Evolutionary conservation across 2,329 filamentous ascomycete species (phyloP), one percentile per base, ranked within the genome.

Genomic region (Sporothrix inflata): DNA sequence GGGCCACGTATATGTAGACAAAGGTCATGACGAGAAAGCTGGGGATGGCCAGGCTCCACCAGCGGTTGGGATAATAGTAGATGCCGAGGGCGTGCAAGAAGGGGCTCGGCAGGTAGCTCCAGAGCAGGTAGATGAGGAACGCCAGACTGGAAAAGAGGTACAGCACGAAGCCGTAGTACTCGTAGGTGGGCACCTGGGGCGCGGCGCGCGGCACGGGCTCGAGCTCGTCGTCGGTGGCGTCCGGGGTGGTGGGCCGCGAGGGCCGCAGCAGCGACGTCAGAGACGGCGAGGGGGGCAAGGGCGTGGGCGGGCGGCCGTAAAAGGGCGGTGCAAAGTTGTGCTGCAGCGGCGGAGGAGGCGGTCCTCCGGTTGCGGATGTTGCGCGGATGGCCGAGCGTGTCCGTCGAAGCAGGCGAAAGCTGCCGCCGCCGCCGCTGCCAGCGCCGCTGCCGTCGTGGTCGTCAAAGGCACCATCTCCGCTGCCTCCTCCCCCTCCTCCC

Each of bases 161-260:
- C 67, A 99, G 88, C 70, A 97, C 95, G 83, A 99, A 99, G 80
- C 96, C 96, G 81, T 98, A 98, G 88, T 98, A 99, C 80, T 99
- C 96, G 84, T 99, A 98, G 0, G 96, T 99, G n/a, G 96, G 96
- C 2, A 99, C 94, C 79, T 96, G 94, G 1, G 96, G 96, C 70
- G 91, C 91, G 1, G 94, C 94, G 71, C 94, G 91, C 6, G 94
- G 93, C 21, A 97, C 89, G 1, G 88, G 91, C 77, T 90, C 86
- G 49, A 92, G 88, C 77, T 98, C 95, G 76, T 94, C 92, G 82
- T 97, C 94, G 0, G 93, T 97, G 51, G 91, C 93, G 79, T 98
- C 94, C 16, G 96, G 95, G 0, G 95, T 98, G 1, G 93, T 97
- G 0, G 94, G 95, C n/a, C 94, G 88, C 34, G 94, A 97, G 3